phyloP scores from a whole-genome alignment of 2,329 filamentous ascomycete genomes.

The Lecanicillium sp. region DNA sequence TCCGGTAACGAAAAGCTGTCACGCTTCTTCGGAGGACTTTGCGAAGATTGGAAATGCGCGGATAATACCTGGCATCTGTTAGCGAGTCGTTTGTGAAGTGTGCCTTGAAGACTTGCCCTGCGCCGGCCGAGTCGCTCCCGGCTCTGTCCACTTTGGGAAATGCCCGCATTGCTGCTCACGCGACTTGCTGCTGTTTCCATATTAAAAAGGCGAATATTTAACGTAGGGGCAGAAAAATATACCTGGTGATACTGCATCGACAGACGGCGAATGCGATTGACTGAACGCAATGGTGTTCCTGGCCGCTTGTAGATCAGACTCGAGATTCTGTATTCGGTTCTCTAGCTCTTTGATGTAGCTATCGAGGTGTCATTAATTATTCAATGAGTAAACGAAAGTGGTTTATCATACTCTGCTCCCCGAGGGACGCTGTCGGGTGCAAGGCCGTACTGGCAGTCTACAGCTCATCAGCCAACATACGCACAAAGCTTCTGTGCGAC shows the following conservation, averaged over 20 bases:
- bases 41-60: background rate
- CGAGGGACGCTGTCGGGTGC: slow-evolving; percentile 9
- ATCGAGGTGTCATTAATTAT: background rate
- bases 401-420: slow-evolving; percentile 9
- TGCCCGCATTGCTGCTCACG: background rate
- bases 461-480: background rate
- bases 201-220: background rate
- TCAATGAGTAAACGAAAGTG: too few relatives aligned
- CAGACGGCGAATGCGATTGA: background rate
- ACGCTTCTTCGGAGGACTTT: background rate
- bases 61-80: background rate
- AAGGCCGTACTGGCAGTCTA: slow-evolving; percentile 12
- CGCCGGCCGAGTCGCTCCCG: background rate
- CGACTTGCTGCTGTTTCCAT: background rate
- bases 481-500: background rate
- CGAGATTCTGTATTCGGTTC: background rate
- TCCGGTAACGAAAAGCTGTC: background rate
- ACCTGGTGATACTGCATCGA: background rate
- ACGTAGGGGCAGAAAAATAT: background rate
- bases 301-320: background rate
- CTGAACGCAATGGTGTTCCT: background rate
- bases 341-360: slow-evolving; percentile 9
- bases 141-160: background rate
- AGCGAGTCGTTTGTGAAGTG: background rate
- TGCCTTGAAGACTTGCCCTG: background rate